These are phyloP conservation scores for Colletotrichum phormii DNA, from an alignment of 2,329 filamentous ascomycete genomes.

Conservation along the genomic window DNA sequence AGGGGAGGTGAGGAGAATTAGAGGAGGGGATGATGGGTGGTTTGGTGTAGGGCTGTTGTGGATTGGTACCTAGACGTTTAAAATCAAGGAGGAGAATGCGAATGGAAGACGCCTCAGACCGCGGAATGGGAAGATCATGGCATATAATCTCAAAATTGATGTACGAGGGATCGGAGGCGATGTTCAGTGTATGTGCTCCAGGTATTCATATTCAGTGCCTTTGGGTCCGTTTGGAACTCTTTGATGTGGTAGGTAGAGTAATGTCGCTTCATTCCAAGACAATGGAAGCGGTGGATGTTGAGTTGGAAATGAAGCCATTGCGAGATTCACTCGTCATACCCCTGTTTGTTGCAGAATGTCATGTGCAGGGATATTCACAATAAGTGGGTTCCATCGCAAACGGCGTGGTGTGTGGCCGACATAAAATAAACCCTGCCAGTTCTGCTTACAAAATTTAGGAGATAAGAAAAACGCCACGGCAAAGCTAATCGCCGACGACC, in stretches of 20 bases:
- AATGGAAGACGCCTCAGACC: background rate
- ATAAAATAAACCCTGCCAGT: background rate
- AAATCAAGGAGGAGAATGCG: conserved; percentile 6
- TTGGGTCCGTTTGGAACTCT: no score
- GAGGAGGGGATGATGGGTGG: background rate
- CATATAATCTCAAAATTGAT: background rate
- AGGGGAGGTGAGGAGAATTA: background rate
- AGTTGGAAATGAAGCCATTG: background rate
- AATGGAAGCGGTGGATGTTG: background rate
- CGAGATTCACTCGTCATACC: background rate
- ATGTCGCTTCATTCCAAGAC: background rate
- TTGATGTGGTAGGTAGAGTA: background rate
- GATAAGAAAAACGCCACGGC: conserved; percentile 17
- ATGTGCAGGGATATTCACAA: background rate
- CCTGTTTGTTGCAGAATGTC: background rate
- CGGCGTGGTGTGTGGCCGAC: conserved; percentile 14
- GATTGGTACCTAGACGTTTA: conserved; percentile 13
- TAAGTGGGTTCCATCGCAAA: background rate
- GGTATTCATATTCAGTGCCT: no score
- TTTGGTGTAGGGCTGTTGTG: conserved; percentile 4
- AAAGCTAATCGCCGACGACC: conserved; percentile 20
- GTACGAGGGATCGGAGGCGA: background rate
- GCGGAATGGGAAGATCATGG: conserved; percentile 15
- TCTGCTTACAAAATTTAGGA: background rate
- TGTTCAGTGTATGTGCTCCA: no score